Evolutionary conservation across 352 stramenopile species (phyloP).

Genomic region (Phytophthora pistaciae): DNA sequence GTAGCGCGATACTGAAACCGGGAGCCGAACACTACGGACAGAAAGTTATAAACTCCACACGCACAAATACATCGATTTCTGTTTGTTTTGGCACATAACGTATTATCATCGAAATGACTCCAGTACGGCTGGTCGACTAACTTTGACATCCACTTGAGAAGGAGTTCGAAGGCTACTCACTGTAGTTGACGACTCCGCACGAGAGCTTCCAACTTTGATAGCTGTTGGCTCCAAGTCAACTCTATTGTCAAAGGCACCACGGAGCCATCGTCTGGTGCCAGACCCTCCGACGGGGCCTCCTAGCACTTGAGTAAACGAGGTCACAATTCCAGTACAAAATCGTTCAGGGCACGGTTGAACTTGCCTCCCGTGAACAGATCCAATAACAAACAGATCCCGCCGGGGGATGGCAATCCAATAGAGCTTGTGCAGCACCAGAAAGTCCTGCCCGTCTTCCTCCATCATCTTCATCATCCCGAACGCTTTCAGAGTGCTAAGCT

Average conservation of each 20-base stretch:
- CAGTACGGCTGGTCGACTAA: conserved; percentile 1
- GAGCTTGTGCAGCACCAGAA: conserved; percentile 35
- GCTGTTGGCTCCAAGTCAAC: conserved; percentile 15
- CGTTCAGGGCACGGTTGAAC: conserved; percentile 28
- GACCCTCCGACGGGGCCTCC: conserved; percentile 13
- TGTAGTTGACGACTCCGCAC: background rate
- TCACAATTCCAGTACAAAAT: conserved; percentile 24
- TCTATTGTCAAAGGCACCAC: conserved; percentile 18
- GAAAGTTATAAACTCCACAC: background rate
- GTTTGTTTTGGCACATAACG: background rate
- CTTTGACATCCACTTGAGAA: conserved; percentile 1
- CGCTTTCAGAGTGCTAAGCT: conserved; percentile 26
- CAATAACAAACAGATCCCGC: conserved; percentile 36
- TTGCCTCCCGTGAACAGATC: conserved; percentile 25
- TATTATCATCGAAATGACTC: conserved; percentile 20
- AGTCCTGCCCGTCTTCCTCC: conserved; percentile 27
- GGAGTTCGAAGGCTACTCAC: background rate
- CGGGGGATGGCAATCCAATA: conserved; percentile 32
- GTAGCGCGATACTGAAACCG: too few relatives aligned
- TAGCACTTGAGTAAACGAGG: conserved; percentile 31
- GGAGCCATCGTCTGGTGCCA: conserved; percentile 7
- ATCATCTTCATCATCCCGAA: conserved; percentile 40
- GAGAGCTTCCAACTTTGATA: conserved; percentile 13
- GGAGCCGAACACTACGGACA: background rate
- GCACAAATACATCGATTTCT: too few relatives aligned